A percentile compares a stretch with the other conserved stretches of the same genome.
Evolutionary conservation across 2,329 filamentous ascomycete species (phyloP).

Genomic region (Claviceps paspali): DNA sequence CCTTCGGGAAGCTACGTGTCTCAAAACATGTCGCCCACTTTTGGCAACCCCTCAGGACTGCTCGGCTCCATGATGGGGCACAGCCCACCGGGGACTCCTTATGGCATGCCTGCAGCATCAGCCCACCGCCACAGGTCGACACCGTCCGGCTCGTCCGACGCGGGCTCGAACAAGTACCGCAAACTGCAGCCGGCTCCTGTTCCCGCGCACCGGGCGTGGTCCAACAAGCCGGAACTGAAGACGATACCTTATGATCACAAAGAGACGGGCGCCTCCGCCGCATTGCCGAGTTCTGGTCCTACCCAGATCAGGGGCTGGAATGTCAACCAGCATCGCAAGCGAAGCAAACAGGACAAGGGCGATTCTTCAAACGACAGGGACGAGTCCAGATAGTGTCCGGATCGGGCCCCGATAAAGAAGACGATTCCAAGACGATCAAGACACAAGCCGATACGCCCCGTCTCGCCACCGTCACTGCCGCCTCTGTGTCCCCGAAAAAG

Average conservation of each 20-base stretch:
- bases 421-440: slow-evolving; percentile 2
- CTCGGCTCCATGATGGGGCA: slow-evolving; percentile 17
- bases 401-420: slow-evolving; percentile 11
- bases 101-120: slow-evolving; percentile 14
- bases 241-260: slow-evolving; percentile 46
- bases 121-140: slow-evolving; percentile 22
- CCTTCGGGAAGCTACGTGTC: slow-evolving; percentile 16
- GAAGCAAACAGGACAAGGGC: slow-evolving; percentile 18
- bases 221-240: slow-evolving; percentile 36
- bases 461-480: slow-evolving; percentile 4
- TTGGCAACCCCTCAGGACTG: slow-evolving; percentile 16
- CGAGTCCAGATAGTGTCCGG: slow-evolving; percentile 23
- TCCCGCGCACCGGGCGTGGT: slow-evolving; percentile 33
- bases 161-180: slow-evolving; percentile 31
- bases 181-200: slow-evolving; percentile 44
- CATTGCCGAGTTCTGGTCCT: slow-evolving; percentile 39
- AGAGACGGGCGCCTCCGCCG: slow-evolving; percentile 38
- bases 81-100: slow-evolving; percentile 20
- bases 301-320: slow-evolving; percentile 44
- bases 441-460: slow-evolving; percentile 1
- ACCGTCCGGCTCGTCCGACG: slow-evolving; percentile 23
- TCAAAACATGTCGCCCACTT: slow-evolving; percentile 23
- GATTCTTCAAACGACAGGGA: slow-evolving; percentile 20
- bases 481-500: slow-evolving; percentile 3
- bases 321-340: slow-evolving; percentile 24